A percentile compares a stretch with the other conserved stretches of the same genome.
These are phyloP conservation scores for Phanerodontia chrysosporium DNA, from an alignment of 768 basidiomycete species.

Conservation along the genomic window DNA sequence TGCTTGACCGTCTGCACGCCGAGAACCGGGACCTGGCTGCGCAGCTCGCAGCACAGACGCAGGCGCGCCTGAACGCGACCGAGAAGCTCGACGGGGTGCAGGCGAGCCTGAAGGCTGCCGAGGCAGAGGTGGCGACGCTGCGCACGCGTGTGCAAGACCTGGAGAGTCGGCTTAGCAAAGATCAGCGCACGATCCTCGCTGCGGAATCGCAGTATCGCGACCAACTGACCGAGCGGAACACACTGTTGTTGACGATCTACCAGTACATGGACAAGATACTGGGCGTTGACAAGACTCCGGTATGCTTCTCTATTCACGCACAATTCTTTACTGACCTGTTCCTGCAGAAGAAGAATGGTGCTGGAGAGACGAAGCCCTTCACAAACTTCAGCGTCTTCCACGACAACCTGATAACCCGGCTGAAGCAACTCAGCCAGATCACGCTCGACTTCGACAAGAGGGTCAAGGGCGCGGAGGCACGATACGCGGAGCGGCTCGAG, in stretches of 20 bases:
- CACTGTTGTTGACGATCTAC: conserved; percentile 85
- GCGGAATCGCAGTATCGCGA: conserved; percentile 84
- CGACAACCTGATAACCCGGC: conserved; percentile 84
- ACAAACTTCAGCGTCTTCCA: conserved; percentile 94
- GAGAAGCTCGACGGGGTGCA: conserved; percentile 85
- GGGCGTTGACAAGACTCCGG: conserved; percentile 82
- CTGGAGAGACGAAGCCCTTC: conserved; percentile 86
- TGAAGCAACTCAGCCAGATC: conserved; percentile 82
- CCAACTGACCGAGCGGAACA: conserved; percentile 91
- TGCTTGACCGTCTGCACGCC: conserved; percentile 69
- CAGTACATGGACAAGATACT: conserved; percentile 94
- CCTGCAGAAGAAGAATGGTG: conserved; percentile 66
- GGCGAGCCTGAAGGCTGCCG: conserved; percentile 56
- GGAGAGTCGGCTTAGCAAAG: conserved; percentile 77
- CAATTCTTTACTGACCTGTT: neutral
- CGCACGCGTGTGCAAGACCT: conserved; percentile 67
- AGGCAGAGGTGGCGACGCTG: conserved; percentile 58
- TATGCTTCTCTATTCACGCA: conserved; percentile 31
- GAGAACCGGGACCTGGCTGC: conserved; percentile 79
- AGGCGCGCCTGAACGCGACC: conserved; percentile 77
- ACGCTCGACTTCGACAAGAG: conserved; percentile 85
- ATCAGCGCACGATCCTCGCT: conserved; percentile 65
- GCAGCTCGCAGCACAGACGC: conserved; percentile 80
- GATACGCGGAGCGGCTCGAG: conserved; percentile 66
- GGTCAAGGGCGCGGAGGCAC: conserved; percentile 71